Conservation (phyloP, 257 asterid genomes). For the Lithospermum erythrorhizon region DNA sequence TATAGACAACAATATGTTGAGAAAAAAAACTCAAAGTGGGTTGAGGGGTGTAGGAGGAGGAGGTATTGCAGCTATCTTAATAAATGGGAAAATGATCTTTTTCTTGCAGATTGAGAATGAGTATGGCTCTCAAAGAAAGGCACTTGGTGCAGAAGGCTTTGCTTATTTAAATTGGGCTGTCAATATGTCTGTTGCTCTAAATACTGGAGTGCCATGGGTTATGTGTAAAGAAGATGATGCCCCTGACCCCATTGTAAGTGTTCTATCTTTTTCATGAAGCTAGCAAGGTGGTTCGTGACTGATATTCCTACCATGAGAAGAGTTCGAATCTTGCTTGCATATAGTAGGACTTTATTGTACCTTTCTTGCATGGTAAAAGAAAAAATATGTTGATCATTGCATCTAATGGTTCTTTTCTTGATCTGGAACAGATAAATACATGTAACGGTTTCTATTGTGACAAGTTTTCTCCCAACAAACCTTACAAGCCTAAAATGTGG, state of each 20-base stretch:
- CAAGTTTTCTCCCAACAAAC: constrained; percentile 47
- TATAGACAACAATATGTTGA: too few species aligned
- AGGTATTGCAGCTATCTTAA: background rate
- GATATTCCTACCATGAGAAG: too few species aligned
- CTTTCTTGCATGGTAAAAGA: background rate
- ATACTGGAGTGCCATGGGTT: constrained; percentile 68
- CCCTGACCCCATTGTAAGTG: constrained; percentile 54
- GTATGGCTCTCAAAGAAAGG: constrained; percentile 35
- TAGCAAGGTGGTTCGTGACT: too few species aligned
- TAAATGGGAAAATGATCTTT: background rate
- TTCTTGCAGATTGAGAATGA: constrained; percentile 53
- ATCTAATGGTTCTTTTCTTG: background rate
- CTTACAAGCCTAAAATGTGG: constrained; percentile 63
- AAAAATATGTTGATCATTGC: background rate
- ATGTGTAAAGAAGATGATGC: constrained; percentile 75
- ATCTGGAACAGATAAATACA: constrained; percentile 39
- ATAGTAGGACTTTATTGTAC: too few species aligned
- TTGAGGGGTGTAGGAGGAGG: background rate
- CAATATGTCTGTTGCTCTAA: constrained; percentile 50
- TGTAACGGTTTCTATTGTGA: constrained; percentile 70
- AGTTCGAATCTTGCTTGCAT: too few species aligned
- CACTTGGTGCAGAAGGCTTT: constrained; percentile 41
- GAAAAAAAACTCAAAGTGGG: background rate
- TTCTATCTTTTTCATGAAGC: too few species aligned
- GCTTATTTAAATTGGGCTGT: constrained; percentile 63